A percentile compares a stretch with the other conserved stretches of the same genome.
phyloP scores from a whole-genome alignment of 768 basidiomycete species.

The Xerocomus brunneocitrinus region DNA sequence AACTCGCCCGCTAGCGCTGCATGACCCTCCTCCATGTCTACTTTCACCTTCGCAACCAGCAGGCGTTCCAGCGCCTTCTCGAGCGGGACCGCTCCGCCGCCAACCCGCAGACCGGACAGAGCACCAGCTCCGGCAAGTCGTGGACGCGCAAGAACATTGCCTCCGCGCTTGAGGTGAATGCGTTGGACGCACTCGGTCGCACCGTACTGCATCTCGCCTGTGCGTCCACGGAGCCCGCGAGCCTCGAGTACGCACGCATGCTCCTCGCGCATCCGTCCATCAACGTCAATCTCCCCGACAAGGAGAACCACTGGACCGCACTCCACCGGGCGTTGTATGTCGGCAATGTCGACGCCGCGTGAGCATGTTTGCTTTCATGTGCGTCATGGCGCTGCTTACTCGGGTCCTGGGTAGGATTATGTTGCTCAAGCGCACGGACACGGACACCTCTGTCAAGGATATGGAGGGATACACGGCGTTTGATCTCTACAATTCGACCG shows the following conservation, averaged over 20 bases:
- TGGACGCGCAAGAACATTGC: constrained; percentile 48
- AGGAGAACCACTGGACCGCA: constrained; percentile 87
- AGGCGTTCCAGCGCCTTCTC: constrained; percentile 73
- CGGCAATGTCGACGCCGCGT: constrained; percentile 72
- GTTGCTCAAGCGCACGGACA: constrained; percentile 69
- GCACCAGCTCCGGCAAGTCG: constrained; percentile 52
- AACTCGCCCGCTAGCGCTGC: constrained; percentile 29
- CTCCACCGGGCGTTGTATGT: constrained; percentile 82
- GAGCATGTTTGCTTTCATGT: constrained; percentile 24
- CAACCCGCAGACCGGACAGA: constrained; percentile 22
- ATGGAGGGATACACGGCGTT: constrained; percentile 87
- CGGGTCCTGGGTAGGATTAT: constrained; percentile 48
- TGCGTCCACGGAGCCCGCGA: constrained; percentile 51
- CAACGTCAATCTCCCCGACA: constrained; percentile 76
- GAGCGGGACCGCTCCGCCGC: constrained; percentile 42
- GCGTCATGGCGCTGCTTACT: not conserved
- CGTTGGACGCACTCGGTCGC: constrained; percentile 64
- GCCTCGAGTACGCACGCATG: constrained; percentile 71
- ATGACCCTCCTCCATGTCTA: constrained; percentile 82
- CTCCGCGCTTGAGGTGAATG: constrained; percentile 56
- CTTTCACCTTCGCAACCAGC: constrained; percentile 65
- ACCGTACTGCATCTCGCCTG: constrained; percentile 84
- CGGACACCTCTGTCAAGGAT: constrained; percentile 72
- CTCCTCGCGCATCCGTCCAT: constrained; percentile 71
- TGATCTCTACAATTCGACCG: constrained; percentile 89